Evolutionary conservation across 2,329 filamentous ascomycete genomes (phyloP).

Genomic region (Ilyonectria destructans): DNA sequence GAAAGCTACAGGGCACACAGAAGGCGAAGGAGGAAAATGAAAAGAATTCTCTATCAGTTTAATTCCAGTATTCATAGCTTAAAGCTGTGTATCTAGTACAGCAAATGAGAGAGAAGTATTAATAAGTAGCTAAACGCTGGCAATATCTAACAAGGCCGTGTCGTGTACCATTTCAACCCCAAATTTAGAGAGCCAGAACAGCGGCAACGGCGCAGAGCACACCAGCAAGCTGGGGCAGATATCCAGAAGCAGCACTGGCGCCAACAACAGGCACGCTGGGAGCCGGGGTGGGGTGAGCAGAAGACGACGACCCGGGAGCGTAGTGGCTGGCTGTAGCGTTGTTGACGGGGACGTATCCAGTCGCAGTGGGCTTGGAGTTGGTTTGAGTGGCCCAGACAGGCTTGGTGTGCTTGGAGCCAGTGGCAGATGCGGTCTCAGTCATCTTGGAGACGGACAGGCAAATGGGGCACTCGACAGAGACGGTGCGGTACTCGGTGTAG

Average conservation of each 20-base stretch:
- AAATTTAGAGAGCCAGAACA: conserved; percentile 3
- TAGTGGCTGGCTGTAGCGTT: conserved; percentile 9
- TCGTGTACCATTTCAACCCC: no score
- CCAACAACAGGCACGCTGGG: conserved; percentile 15
- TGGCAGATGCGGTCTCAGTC: background rate
- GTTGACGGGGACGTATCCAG: background rate
- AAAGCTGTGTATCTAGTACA: background rate
- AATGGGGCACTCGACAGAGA: conserved; percentile 18
- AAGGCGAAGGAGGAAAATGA: background rate
- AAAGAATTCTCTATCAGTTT: background rate
- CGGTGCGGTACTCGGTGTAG: conserved; percentile 5
- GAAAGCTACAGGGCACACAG: conserved; percentile 1
- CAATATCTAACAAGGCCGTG: background rate
- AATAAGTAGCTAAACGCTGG: no score
- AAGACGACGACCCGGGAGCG: conserved; percentile 1
- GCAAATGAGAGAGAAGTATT: no score
- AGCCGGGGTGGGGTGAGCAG: conserved; percentile 7
- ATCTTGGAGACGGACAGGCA: conserved; percentile 18
- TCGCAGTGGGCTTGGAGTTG: background rate
- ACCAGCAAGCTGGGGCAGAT: conserved; percentile 6
- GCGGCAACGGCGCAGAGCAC: conserved; percentile 9
- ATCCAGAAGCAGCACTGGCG: conserved; percentile 13
- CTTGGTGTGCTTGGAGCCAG: conserved; percentile 3
- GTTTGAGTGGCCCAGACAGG: conserved; percentile 6
- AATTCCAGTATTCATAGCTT: background rate